These are phyloP conservation scores for Meyerozyma guilliermondii DNA, from an alignment of 1,139 yeast genomes.

Conservation along the genomic window DNA sequence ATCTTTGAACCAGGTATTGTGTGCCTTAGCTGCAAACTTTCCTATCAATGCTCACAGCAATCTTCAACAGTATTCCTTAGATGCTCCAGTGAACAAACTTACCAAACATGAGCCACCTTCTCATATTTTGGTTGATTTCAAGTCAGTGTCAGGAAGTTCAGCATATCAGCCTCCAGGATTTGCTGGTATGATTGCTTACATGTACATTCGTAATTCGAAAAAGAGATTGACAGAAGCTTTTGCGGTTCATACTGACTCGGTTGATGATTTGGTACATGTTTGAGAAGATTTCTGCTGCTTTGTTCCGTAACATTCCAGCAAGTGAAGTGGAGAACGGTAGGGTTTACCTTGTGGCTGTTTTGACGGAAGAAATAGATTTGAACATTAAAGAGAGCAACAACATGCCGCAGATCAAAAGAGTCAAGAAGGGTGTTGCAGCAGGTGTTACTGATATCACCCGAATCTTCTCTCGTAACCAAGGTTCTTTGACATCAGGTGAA, in stretches of 20 bases:
- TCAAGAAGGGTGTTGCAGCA: constrained; percentile 80
- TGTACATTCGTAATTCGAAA: constrained; percentile 64
- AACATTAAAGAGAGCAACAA: constrained; percentile 18
- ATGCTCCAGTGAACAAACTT: constrained; percentile 42
- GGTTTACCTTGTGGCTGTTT: constrained; percentile 62
- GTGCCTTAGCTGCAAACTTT: constrained; percentile 70
- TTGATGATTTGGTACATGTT: constrained; percentile 55
- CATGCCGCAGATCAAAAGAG: constrained; percentile 30
- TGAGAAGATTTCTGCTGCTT: constrained; percentile 71
- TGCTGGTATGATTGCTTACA: constrained; percentile 65
- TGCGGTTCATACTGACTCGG: constrained; percentile 58
- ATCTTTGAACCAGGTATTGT: constrained; percentile 64
- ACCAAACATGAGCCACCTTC: constrained; percentile 58
- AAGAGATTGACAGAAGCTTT: constrained; percentile 76
- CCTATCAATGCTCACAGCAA: constrained; percentile 47
- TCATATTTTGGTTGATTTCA: constrained; percentile 76
- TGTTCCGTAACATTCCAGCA: constrained; percentile 76
- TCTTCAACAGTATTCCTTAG: constrained; percentile 27
- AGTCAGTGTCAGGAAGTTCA: constrained; percentile 61
- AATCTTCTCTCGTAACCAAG: constrained; percentile 63
- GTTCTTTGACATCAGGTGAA: constrained; percentile 55
- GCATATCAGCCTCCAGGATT: constrained; percentile 64
- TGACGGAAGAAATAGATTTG: constrained; percentile 56
- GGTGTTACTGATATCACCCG: constrained; percentile 86
- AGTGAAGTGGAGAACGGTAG: constrained; percentile 57